Base-by-base conservation (phyloP, 352 stramenopile species). In the Globisporangium spinosum region DNA sequence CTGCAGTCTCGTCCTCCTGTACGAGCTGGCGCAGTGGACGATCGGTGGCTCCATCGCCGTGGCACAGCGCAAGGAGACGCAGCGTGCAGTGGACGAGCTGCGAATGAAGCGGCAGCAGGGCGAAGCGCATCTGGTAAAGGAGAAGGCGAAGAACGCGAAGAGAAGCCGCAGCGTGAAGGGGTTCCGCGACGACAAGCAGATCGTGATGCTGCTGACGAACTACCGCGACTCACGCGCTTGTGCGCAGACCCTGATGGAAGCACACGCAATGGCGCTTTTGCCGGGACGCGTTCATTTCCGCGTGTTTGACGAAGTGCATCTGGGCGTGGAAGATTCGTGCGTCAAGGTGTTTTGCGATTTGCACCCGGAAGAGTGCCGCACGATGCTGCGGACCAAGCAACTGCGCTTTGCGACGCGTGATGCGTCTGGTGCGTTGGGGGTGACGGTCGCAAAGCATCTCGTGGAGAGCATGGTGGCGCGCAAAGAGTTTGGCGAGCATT, bases 151-250 rank as follows among this genome's bases (percentile, higher is more conserved):
- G 7, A 47, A 64, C 1, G 45, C 49, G 3, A 63, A 75, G 23
- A 32, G 64, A 2, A 62, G 67, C 10, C 40, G 38, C 27, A 34
- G 56, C 40, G 32, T 45, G 40, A 73, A 74, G 22, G 79, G 81
- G n/a, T 90, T 91, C 64, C 82, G 71, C 25, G 62, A 93, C 62
- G 77, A 91, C 23, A 91, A 91, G 63, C 63, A 87, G 70, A 86
- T 92, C 60, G 84, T 90, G 63, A 54, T 96, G 63, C 69, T 96
- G 56, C 71, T 96, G 25, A 87, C 82, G 3, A 89, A 89, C 68
- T 82, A 76, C 45, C 76, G 82, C 69, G 79, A 96, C 64, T 72
- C 77, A 5, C 70, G 81, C 6, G 66, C 68, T 15, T 96, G 88
- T 55, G 83, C 82, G 23, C 72, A 75, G n/a, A 76, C 76, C 25